Evolutionary conservation across 305 asterid species (phyloP), one percentile per base, ranked within the genome.

Genomic region (Striga hermonthica): DNA sequence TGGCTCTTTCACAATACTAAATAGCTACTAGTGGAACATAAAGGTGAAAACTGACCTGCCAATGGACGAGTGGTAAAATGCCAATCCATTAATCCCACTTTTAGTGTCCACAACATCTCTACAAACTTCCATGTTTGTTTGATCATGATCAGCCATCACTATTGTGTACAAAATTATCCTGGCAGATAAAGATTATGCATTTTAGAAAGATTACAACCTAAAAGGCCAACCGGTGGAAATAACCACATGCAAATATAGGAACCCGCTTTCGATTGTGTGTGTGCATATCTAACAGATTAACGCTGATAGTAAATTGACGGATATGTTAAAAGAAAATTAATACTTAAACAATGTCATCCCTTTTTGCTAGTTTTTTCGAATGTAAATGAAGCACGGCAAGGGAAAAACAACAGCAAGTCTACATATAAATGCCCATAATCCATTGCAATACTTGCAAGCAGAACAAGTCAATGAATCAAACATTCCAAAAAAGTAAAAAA

Each of bases 141-240:
- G 97, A 75, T 88, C 96, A 81, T 79, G 75, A 78, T 84, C 83
- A 14, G 86, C 95, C 87, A 83, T 72, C 55, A 81, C 86, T 72
- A 88, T 86, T 48, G 97, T 90, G 71, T 88, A 85, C 67, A 88
- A 77, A 68, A 93, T 82, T 66, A 85, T 80, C 95, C 99, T 93
- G 82, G 67, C 79, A 55, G 65, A 36, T 58, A 64, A 52, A 73
- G 65, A 11, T 1, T 36, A 44, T 22, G 31, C 57, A 53, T 35
- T 59, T 72, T 62, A 81, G 78, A 34, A 40, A 41, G 57, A 65
- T 65, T 28, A 9, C 22, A 62, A 67, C 62, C 37, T 9, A 49
- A 53, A 45, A 4, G 45, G 9, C 31, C 31, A 22, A 22, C 31
- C 1, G 2, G 31, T 22, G 31, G 1, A 22, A 0, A 22, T 22